phyloP scores from a whole-genome alignment of 768 basidiomycete genomes.

The Leccinum sublutescens region DNA sequence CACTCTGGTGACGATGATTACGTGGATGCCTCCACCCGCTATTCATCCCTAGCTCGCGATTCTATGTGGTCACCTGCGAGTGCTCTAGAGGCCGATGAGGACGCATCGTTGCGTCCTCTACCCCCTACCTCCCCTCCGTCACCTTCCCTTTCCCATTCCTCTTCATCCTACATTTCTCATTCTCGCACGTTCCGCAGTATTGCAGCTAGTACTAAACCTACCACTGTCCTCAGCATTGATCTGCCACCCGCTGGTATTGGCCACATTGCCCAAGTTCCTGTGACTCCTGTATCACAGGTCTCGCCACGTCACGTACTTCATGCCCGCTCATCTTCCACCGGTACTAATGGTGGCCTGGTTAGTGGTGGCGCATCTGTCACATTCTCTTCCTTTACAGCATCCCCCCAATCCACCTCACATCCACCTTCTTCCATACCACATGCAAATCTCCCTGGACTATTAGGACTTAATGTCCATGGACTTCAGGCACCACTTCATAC shows the following conservation, averaged over 20 bases:
- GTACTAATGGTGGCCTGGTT: slow-evolving; percentile 44
- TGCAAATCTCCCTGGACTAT: slow-evolving; percentile 25
- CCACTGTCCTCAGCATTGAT: slow-evolving; percentile 90
- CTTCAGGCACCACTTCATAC: slow-evolving; percentile 88
- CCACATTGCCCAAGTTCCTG: slow-evolving; percentile 85
- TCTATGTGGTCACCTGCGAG: slow-evolving; percentile 81
- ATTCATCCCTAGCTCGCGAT: slow-evolving; percentile 63
- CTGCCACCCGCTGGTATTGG: slow-evolving; percentile 77
- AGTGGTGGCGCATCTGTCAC: slow-evolving; percentile 61
- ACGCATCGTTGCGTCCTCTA: slow-evolving; percentile 87
- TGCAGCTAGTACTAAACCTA: slow-evolving; percentile 90
- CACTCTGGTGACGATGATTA: slow-evolving; percentile 38
- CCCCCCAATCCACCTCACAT: slow-evolving; percentile 43
- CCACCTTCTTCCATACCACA: slow-evolving; percentile 37
- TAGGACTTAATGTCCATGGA: slow-evolving; percentile 28
- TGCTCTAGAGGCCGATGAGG: slow-evolving; percentile 84
- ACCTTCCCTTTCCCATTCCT: slow-evolving; percentile 80
- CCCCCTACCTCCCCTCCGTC: slow-evolving; percentile 88
- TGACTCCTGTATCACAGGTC: slow-evolving; percentile 52
- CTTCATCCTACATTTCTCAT: slow-evolving; percentile 80
- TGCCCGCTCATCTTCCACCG: slow-evolving; percentile 58
- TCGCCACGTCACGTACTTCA: slow-evolving; percentile 55
- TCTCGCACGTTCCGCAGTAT: slow-evolving; percentile 80
- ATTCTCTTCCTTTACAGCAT: slow-evolving; percentile 66
- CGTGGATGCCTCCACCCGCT: slow-evolving; percentile 47